phyloP scores from a whole-genome alignment of 352 stramenopile species.

The Phytopythium litorale region DNA sequence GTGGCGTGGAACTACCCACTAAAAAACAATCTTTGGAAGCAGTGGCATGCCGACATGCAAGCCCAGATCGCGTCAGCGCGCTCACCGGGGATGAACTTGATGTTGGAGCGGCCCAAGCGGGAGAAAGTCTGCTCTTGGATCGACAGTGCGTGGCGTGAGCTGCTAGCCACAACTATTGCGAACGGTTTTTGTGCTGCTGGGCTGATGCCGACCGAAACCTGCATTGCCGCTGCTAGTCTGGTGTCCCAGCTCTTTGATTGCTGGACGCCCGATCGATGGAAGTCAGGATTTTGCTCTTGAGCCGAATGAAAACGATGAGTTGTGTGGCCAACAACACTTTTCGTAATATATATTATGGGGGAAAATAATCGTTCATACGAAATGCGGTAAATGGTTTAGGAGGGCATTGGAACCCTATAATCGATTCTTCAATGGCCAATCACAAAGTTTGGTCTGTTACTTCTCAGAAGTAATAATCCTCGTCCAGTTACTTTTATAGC shows the following conservation, averaged over 20 bases:
- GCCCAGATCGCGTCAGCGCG: neutral
- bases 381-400: too few relatives aligned
- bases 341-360: too few relatives aligned
- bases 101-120: neutral
- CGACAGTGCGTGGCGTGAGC: neutral
- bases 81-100: neutral
- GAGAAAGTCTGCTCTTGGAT: neutral
- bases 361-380: too few relatives aligned
- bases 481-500: too few relatives aligned
- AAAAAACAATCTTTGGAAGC: neutral
- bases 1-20: conserved; percentile 1
- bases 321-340: too few relatives aligned
- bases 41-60: neutral
- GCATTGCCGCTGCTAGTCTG: neutral
- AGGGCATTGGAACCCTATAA: too few relatives aligned
- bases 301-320: too few relatives aligned
- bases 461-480: too few relatives aligned
- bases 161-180: neutral
- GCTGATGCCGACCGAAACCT: neutral
- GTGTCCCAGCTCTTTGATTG: neutral
- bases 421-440: too few relatives aligned
- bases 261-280: neutral
- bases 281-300: neutral
- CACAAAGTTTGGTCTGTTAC: too few relatives aligned
- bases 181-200: neutral